Evolutionary conservation across 1,139 yeast species (phyloP), one percentile per base, ranked within the genome.

Genomic region (Saccharomyces hybrid): DNA sequence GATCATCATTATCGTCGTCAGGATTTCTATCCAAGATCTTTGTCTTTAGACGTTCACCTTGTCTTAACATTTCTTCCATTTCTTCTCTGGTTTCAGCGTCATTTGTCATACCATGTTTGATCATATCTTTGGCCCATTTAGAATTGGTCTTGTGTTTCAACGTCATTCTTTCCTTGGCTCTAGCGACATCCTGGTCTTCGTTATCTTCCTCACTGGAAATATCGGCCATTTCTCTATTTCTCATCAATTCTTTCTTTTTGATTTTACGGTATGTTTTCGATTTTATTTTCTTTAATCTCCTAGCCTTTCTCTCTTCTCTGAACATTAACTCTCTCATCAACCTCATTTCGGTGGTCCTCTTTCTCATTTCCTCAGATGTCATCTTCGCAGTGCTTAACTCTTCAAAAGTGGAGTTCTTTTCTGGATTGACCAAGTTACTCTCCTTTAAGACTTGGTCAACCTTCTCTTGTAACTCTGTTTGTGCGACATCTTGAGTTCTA

Each of bases 251-350:
- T 71, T 86, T 87, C 78, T 91, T 89, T 67, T 88, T 85, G 54
- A 91, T 85, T 68, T 88, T 85, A 65, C 89, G 88, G 73, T 84
- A 93, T 5, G 89, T 80, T 71, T 91, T 95, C 48, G 97, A 89
- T 72, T 93, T 93, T 72, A 93, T 93, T 74, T 91, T 93, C 75
- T 91, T 91, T 65, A 93, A 80, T 63, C 99, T 80, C 70, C 82
- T 89, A 23, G 98, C 90, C 68, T 88, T 85, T 65, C 84, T 82
- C 73, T 93, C 97, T 66, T 93, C 97, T 66, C 98, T 80, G 73
- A 90, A 93, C 96, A 93, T 88, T 59, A 93, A 79, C 67, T 93
- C 99, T 60, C 99, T 81, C 97, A 90, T 90, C 65, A 86, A 73
- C 62, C 98, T 80, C 61, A 93, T 78, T 70, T 93, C 97, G 55